Conservation (phyloP, 768 basidiomycete species). For the Mycena chlorophos region DNA sequence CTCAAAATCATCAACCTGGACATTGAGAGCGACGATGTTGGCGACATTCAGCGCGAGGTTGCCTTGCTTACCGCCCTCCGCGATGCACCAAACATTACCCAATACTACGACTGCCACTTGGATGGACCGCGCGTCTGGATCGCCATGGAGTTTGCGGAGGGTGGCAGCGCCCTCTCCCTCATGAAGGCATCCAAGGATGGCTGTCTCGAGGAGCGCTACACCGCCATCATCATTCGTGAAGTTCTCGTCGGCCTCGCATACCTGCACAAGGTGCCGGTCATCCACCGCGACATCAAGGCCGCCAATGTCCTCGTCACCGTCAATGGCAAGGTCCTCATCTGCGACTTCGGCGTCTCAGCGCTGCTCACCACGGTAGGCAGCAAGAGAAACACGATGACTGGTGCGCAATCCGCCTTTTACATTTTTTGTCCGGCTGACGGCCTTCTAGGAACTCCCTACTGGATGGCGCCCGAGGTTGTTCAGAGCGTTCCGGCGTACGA, state of each 20-base stretch:
- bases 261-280: constrained; percentile 91
- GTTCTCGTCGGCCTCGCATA: constrained; percentile 84
- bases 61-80: constrained; percentile 86
- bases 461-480: constrained; percentile 99
- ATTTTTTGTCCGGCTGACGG: neutral
- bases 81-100: constrained; percentile 87
- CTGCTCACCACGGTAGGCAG: constrained; percentile 79
- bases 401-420: neutral
- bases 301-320: constrained; percentile 93
- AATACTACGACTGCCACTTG: constrained; percentile 95
- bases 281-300: constrained; percentile 97
- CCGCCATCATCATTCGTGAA: constrained; percentile 85
- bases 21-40: constrained; percentile 94
- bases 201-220: constrained; percentile 85
- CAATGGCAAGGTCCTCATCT: constrained; percentile 89
- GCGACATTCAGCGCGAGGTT: constrained; percentile 95
- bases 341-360: constrained; percentile 98
- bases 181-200: constrained; percentile 83
- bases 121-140: constrained; percentile 98
- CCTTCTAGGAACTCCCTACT: constrained; percentile 83
- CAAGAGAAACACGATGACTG: constrained; percentile 91
- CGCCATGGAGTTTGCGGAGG: constrained; percentile 96
- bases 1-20: constrained; percentile 99
- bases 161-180: constrained; percentile 89
- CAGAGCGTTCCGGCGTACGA: constrained; percentile 89